A percentile compares a stretch with the other conserved stretches of the same genome.
Evolutionary conservation across 306 rosid genomes (phyloP).

Genomic region (Phaseolus lunatus): DNA sequence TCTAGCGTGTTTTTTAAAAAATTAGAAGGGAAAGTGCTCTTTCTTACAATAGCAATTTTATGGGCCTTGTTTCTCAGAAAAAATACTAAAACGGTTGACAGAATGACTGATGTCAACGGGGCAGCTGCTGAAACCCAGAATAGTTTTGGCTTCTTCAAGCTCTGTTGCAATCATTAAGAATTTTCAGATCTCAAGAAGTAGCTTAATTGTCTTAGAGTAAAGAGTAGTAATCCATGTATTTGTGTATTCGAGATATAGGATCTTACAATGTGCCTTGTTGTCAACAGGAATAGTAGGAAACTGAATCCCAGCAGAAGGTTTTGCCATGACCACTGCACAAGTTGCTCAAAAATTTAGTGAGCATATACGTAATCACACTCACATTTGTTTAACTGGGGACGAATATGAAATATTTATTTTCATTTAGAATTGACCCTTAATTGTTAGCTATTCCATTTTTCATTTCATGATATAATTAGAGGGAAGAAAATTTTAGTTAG

Average conservation of each 20-base stretch:
- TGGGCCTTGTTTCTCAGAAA: constrained; percentile 60
- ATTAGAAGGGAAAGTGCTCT: neutral
- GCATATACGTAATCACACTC: neutral
- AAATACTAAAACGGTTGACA: constrained; percentile 84
- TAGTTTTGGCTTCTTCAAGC: constrained; percentile 80
- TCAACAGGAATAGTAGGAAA: constrained; percentile 70
- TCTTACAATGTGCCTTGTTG: constrained; percentile 86
- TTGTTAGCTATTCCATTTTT: constrained; percentile 30
- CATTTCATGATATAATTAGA: constrained; percentile 16
- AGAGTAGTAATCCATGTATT: neutral
- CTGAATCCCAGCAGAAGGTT: constrained; percentile 73
- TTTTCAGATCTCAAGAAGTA: constrained; percentile 37
- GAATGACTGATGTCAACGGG: constrained; percentile 84
- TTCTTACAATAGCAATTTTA: constrained; percentile 70
- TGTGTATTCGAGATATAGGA: neutral
- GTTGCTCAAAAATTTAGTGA: constrained; percentile 30
- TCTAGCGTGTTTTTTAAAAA: neutral
- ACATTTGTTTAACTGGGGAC: constrained; percentile 3
- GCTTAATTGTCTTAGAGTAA: constrained; percentile 8
- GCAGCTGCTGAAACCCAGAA: constrained; percentile 97
- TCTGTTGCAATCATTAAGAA: constrained; percentile 55
- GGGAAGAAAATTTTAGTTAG: neutral
- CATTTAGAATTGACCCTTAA: constrained; percentile 37
- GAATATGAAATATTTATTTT: constrained; percentile 2
- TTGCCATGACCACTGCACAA: constrained; percentile 97